Percentiles rank a stretch among this genome's conserved stretches.
These are phyloP conservation scores for Clohesyomyces aquaticus DNA, from an alignment of 495 filamentous ascomycete genomes.

Conservation along the genomic window DNA sequence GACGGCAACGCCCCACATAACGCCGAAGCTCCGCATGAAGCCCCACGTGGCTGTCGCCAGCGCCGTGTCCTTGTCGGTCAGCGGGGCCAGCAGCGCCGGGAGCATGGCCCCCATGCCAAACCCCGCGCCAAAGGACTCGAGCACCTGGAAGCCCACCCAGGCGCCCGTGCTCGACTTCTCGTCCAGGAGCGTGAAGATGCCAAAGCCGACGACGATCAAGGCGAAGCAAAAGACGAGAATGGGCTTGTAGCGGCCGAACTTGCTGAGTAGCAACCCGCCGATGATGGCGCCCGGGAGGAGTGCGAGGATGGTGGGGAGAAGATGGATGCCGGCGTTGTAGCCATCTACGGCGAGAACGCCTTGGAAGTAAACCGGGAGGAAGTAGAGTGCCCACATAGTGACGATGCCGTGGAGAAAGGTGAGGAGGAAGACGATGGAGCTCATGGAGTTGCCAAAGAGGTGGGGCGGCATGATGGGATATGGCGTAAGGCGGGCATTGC, in stretches of 20 bases:
- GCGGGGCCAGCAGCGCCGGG: constrained; percentile 23
- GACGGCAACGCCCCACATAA: constrained; percentile 56
- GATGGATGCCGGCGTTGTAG: constrained; percentile 58
- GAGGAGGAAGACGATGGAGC: constrained; percentile 49
- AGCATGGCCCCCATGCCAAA: not conserved
- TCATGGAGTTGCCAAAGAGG: constrained; percentile 55
- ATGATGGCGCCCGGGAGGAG: constrained; percentile 51
- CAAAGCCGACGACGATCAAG: constrained; percentile 52
- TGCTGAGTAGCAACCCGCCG: constrained; percentile 49
- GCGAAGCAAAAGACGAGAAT: constrained; percentile 55
- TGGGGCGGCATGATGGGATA: constrained; percentile 37
- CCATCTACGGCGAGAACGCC: constrained; percentile 57
- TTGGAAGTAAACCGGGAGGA: constrained; percentile 65
- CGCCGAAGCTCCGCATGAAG: constrained; percentile 54
- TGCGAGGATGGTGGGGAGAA: constrained; percentile 61
- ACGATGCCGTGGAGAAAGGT: constrained; percentile 57
- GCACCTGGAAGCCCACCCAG: constrained; percentile 1
- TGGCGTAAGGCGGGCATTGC: not conserved
- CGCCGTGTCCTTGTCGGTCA: constrained; percentile 47
- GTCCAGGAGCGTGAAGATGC: constrained; percentile 48
- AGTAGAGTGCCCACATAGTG: constrained; percentile 59
- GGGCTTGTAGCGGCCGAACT: constrained; percentile 54
- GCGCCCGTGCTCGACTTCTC: not conserved
- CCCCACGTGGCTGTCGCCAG: constrained; percentile 51
- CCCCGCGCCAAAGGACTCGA: not conserved